phyloP scores from a whole-genome alignment of 1,284 basidiomycete genomes.

The Polyporus tsugae region DNA sequence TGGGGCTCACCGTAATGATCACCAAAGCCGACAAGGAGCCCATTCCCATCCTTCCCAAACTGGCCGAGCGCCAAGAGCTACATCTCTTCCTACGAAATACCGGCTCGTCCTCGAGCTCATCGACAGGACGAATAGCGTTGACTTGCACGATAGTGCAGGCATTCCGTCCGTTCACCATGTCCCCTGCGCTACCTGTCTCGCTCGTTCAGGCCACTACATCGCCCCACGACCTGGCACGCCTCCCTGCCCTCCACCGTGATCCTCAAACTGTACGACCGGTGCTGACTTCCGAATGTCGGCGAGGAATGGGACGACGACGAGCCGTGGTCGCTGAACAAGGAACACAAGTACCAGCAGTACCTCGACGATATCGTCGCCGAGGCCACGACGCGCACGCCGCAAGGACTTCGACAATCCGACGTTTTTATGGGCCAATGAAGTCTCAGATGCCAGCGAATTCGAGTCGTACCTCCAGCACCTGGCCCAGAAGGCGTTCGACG shows the following conservation, averaged over 20 bases:
- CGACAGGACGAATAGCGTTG: too few species aligned
- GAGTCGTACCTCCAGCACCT: background rate
- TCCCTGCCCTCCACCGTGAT: too few species aligned
- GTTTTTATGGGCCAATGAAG: background rate
- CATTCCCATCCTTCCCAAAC: background rate
- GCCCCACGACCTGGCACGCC: background rate
- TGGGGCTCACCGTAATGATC: too few species aligned
- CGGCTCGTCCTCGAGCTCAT: background rate
- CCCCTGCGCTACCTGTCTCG: background rate
- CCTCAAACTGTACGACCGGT: background rate
- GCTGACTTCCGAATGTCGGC: background rate
- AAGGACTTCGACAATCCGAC: background rate
- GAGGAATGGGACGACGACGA: background rate
- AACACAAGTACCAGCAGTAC: background rate
- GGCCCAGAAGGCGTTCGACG: background rate
- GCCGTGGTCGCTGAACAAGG: background rate
- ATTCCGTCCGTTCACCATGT: background rate
- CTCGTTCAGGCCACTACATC: background rate
- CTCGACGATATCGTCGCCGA: background rate
- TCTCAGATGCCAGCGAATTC: background rate
- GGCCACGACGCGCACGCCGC: background rate
- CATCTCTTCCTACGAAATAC: background rate
- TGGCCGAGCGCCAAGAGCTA: background rate
- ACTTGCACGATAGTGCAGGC: background rate
- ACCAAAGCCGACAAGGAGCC: too few species aligned